Evolutionary conservation across 495 filamentous ascomycete genomes (phyloP).

Genomic region (Penicillium alfredii): DNA sequence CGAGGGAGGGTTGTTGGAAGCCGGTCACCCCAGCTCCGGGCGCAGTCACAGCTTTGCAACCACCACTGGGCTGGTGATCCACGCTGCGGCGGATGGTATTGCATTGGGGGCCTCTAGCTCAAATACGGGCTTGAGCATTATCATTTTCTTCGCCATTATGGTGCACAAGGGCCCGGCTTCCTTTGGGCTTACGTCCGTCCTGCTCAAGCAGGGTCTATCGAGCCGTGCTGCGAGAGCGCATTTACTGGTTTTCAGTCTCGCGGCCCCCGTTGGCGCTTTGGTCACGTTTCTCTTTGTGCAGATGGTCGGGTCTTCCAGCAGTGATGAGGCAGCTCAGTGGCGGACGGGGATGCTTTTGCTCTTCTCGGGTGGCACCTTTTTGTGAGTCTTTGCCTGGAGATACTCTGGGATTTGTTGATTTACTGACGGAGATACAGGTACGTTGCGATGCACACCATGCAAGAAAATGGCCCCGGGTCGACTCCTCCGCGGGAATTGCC

Average conservation of each 20-base stretch:
- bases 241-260: conserved; percentile 83
- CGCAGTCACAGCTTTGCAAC: conserved; percentile 56
- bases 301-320: conserved; percentile 51
- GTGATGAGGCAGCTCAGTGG: conserved; percentile 57
- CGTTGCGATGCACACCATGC: conserved; percentile 98
- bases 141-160: conserved; percentile 95
- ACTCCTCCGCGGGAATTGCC: conserved; percentile 45
- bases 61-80: conserved; percentile 90
- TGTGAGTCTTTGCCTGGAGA: conserved; percentile 52
- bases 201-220: conserved; percentile 80
- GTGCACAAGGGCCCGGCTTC: conserved; percentile 95
- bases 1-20: conserved; percentile 35
- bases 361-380: conserved; percentile 91
- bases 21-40: conserved; percentile 22
- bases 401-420: conserved; percentile 1
- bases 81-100: conserved; percentile 93
- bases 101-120: conserved; percentile 83
- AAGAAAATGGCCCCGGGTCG: conserved; percentile 59
- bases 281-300: conserved; percentile 74
- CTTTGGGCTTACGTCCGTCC: conserved; percentile 83
- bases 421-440: conserved; percentile 53
- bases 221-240: conserved; percentile 82
- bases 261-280: conserved; percentile 81
- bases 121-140: conserved; percentile 67
- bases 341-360: conserved; percentile 88